Percentiles rank a stretch among this genome's conserved stretches.
phyloP scores from a whole-genome alignment of 2,329 filamentous ascomycete genomes.

The Xylaria sp. region DNA sequence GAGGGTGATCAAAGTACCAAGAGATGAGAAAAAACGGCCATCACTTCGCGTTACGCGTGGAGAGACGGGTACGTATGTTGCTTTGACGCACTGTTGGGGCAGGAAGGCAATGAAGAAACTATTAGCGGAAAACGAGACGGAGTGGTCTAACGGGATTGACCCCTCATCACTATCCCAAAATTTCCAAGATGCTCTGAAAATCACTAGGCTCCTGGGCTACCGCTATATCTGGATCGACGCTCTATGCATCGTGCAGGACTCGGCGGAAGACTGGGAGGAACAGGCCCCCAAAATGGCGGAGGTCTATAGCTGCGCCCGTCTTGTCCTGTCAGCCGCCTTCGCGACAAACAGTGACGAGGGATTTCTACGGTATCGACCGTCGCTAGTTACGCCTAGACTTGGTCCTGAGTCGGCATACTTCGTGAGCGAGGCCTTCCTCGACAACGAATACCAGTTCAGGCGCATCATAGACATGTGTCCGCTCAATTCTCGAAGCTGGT shows the following conservation, averaged over 20 bases:
- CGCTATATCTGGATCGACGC: conserved; percentile 45
- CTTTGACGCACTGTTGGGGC: conserved; percentile 1
- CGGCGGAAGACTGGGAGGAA: conserved; percentile 17
- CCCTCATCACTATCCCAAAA: conserved; percentile 29
- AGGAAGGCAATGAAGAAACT: not conserved
- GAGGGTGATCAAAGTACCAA: conserved; percentile 4
- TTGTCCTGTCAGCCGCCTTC: conserved; percentile 8
- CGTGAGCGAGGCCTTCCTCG: conserved; percentile 12
- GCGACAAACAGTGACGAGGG: conserved; percentile 6
- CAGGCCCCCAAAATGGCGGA: conserved; percentile 8
- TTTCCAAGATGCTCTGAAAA: conserved; percentile 38
- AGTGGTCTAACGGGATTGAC: not conserved
- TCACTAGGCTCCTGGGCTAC: conserved; percentile 35
- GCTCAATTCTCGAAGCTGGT: conserved; percentile 11
- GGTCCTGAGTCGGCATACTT: not conserved
- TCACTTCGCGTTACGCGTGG: not conserved
- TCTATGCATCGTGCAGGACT: conserved; percentile 32
- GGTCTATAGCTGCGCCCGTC: not conserved
- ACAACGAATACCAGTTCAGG: not conserved
- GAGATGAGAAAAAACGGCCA: not conserved
- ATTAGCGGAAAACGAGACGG: not conserved
- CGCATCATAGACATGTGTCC: conserved; percentile 11
- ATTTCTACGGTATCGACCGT: conserved; percentile 11
- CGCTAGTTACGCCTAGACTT: conserved; percentile 4
- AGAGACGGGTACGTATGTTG: conserved; percentile 5